Evolutionary conservation across 2,329 filamentous ascomycete species (phyloP), one percentile per base, ranked within the genome.

Genomic region (Chaetomiaceae sp.): DNA sequence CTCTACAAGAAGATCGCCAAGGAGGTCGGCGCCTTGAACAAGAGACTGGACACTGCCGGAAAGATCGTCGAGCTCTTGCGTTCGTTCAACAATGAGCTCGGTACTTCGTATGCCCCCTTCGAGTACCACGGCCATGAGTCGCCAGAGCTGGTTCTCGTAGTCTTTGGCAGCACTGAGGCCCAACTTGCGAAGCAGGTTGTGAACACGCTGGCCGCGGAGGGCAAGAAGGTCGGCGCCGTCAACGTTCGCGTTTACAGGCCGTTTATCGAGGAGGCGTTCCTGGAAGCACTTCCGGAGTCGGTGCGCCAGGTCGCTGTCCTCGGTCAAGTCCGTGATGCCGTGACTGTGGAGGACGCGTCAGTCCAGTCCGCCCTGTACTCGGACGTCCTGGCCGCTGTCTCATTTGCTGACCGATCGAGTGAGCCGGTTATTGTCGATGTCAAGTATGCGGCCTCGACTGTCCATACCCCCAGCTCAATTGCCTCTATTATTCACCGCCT

Each of bases 191-290:
- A 86, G 60, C 90, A 96, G 72, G 82, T 96, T 48, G 84, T 90
- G 10, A 76, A 78, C 38, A 83, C 85, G 36, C 76, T 97, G 42
- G 81, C 87, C 27, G 79, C 81, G 58, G 80, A 86, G 58, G 90
- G 86, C 59, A 80, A 81, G 66, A 89, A 85, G 73, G 81, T 96
- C 56, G 94, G 94, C 63, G 87, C 92, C 34, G 78, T 99, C 70
- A 92, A 89, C 64, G 92, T 97, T 42, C 87, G 94, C 59, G 80
- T 99, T 51, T 99, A 97, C 77, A 84, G 92, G 38, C 94, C 94
- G 14, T 97, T 99, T 66, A 83, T 94, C 29, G 94, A 99, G 73
- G 90, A 96, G 68, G 88, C 89, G 47, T 97, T 99, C 78, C 75
- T 97, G 58, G 84, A 86, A 61, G 81, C 82, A 10, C 80, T 99